Base-by-base conservation (phyloP, 2,329 filamentous ascomycete genomes). In the Epichloe sibirici region DNA sequence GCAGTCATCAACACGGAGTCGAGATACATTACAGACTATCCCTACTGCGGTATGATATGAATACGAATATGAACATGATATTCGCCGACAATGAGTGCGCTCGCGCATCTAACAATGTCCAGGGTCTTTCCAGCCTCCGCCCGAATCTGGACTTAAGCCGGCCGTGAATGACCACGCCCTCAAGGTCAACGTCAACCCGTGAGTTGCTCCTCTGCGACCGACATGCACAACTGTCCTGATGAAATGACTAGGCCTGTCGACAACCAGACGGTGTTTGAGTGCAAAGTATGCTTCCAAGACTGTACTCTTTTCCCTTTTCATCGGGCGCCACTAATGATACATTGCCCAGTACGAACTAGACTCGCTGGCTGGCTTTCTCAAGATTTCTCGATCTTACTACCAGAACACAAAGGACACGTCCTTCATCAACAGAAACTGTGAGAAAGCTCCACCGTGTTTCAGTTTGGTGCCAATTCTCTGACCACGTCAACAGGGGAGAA, bases 111-210 rank as follows among this genome's bases (percentile, higher is more conserved):
- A 8, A 57, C 46, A n/a, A 11, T 2, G 4, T 5, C 11, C 11
- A 62, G 93, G 95, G 65, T 85, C 88, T 12, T 95, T 95, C 69
- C 90, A 95, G 65, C 88, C 90, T 2, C 90, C 90, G 0, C 76
- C 81, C 2, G 86, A 88, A 49, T 89, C 86, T 49, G 79, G 81
- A 3, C 56, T 65, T 12, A 45, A 57, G 48, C 59, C 62, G 1
- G 57, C 53, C 15, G 52, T 58, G n/a, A 63, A 63, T 37, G 57
- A 59, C 37, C 59, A 56, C 34, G 59, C 61, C 2, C 35, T 51
- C 46, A 57, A 57, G 17, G 61, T 63, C 17, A 40, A 45, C 3
- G 55, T 62, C 13, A 62, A 59, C 45, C 61, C 61, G 61, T 53
- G 35, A 47, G 61, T 56, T 42, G 21, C n/a, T 17, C 5, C 15